Evolutionary conservation across 495 filamentous ascomycete species (phyloP), one percentile per base, ranked within the genome.

Genomic region (Rostrohypoxylon terebratum): DNA sequence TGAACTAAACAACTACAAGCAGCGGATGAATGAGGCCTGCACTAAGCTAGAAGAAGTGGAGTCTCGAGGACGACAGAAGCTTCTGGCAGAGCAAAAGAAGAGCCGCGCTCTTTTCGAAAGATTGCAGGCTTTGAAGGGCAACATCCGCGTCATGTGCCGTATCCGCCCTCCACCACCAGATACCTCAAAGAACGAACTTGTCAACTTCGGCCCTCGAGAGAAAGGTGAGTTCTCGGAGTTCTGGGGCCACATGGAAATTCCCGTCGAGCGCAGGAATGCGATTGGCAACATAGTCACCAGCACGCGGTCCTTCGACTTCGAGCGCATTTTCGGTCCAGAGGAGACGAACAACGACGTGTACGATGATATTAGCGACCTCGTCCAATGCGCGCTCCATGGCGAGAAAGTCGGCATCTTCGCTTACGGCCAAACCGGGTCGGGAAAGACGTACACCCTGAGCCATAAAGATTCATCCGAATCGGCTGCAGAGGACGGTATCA

Each of bases 141-240:
- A 98, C 71, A 98, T 99, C 69, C 91, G 96, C 6, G 96, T 98
- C 25, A 97, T 98, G 84, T 97, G 93, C 76, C 89, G 96, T 69
- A 94, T 98, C 21, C 91, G 96, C 6, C 96, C 96, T 7, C 81
- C 91, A 0, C 83, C 94, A 6, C 75, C 74, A 38, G 75, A 86
- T 42, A 82, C 87, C 16, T 45, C 69, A 0, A 4, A 42, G 4
- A 73, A 73, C 7, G 70, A 73, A 0, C 50, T 77, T 23, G 54
- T 59, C 0, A 31, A 75, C 20, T 68, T 77, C 18, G 64, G 67
- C 1, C 57, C 65, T 4, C 48, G 48, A n/a, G 28, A 69, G 0
- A 44, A 2, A 2, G 54, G 59, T 0, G 44, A 71, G 1, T 58
- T 44, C 8, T 36, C 62, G 1, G 4, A 51, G 1, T 2, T 34